Percentiles rank a stretch among this genome's conserved stretches.
These are phyloP conservation scores for Microsporum canis DNA, from an alignment of 2,329 filamentous ascomycete species.

Conservation along the genomic window DNA sequence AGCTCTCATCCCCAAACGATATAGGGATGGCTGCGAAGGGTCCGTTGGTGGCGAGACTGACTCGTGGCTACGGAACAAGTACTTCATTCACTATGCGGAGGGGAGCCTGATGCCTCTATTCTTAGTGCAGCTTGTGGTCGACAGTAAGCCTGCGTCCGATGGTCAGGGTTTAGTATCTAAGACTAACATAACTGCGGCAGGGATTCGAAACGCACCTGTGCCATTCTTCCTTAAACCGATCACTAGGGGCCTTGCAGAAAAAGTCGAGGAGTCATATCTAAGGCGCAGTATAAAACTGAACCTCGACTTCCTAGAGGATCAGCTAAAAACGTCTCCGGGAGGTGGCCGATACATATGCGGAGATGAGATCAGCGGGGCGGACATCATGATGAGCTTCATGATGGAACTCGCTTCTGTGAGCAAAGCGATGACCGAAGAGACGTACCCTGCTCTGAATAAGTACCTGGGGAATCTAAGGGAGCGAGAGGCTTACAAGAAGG, in stretches of 20 bases:
- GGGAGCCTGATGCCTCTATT: slow-evolving; percentile 68
- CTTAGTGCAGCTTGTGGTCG: slow-evolving; percentile 52
- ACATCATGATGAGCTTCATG: slow-evolving; percentile 40
- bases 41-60: slow-evolving; percentile 48
- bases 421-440: slow-evolving; percentile 25
- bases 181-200: slow-evolving; percentile 15
- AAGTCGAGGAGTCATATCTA: slow-evolving; percentile 32
- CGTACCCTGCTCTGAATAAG: slow-evolving; percentile 24
- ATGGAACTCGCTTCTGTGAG: slow-evolving; percentile 28
- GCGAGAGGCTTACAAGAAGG: slow-evolving; percentile 22
- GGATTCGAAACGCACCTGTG: slow-evolving; percentile 42
- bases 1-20: slow-evolving; percentile 43
- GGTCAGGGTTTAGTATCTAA: too few species aligned
- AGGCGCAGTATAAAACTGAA: slow-evolving; percentile 32
- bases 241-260: slow-evolving; percentile 43
- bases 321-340: slow-evolving; percentile 33
- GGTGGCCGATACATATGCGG: slow-evolving; percentile 34
- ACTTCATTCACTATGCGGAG: slow-evolving; percentile 74
- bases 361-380: slow-evolving; percentile 33
- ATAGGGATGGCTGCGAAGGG: slow-evolving; percentile 43
- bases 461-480: slow-evolving; percentile 23
- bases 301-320: slow-evolving; percentile 36
- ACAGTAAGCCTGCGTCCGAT: slow-evolving; percentile 32
- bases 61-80: slow-evolving; percentile 50
- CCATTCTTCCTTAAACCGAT: slow-evolving; percentile 61